These are phyloP conservation scores for Neoascochyta sp. DNA, from an alignment of 2,329 filamentous ascomycete genomes.

Conservation along the genomic window DNA sequence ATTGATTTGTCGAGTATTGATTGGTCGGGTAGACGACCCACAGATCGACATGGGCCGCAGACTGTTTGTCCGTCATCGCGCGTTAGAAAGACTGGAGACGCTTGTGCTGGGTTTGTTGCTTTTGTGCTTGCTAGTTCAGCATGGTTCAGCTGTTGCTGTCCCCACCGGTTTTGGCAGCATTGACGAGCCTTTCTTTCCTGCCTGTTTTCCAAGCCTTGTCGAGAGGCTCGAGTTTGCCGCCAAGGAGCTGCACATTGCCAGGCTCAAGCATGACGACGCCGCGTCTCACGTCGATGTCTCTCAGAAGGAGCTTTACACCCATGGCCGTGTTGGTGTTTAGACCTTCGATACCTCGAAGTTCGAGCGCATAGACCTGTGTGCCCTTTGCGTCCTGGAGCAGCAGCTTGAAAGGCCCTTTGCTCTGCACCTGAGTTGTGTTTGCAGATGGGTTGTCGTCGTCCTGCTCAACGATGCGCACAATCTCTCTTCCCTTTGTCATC, in stretches of 20 bases:
- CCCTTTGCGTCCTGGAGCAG: constrained; percentile 70
- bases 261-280: constrained; percentile 78
- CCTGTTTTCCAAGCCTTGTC: constrained; percentile 74
- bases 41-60: too few relatives aligned
- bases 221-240: constrained; percentile 79
- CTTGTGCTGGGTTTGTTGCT: too few relatives aligned
- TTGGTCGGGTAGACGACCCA: too few relatives aligned
- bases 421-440: constrained; percentile 22
- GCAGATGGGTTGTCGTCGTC: constrained; percentile 42
- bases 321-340: constrained; percentile 67
- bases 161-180: constrained; percentile 45
- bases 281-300: constrained; percentile 63
- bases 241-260: constrained; percentile 65
- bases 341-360: constrained; percentile 63
- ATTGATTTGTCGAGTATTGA: too few relatives aligned
- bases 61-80: too few relatives aligned
- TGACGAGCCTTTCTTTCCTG: constrained; percentile 65
- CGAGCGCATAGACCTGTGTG: constrained; percentile 69
- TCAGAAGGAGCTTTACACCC: constrained; percentile 76
- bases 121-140: too few relatives aligned
- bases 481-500: constrained; percentile 70
- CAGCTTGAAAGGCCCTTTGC: constrained; percentile 69
- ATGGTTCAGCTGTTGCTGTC: too few relatives aligned
- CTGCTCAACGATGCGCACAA: constrained; percentile 66
- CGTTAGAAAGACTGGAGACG: too few relatives aligned